phyloP scores from a whole-genome alignment of 768 basidiomycete species.

The Boletus pseudopeckii region DNA sequence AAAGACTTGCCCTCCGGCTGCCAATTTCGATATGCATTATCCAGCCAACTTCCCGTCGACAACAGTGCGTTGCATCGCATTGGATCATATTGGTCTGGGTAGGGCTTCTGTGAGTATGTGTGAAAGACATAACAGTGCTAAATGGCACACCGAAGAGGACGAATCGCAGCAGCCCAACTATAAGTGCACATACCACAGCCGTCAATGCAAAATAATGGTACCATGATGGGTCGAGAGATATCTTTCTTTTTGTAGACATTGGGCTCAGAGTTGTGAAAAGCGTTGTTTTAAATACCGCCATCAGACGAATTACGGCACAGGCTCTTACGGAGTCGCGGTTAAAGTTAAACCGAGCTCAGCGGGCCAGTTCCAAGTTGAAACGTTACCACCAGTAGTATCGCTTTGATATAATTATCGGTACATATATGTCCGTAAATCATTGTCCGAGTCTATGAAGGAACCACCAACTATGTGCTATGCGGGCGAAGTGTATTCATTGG shows the following conservation, averaged over 20 bases:
- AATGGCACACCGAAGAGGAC: conserved; percentile 41
- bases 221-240: conserved; percentile 45
- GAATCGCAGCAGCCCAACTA: conserved; percentile 43
- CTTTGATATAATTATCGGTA: not conserved
- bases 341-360: too few relatives aligned
- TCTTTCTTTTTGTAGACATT: conserved; percentile 29
- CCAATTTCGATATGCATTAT: conserved; percentile 65
- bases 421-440: not conserved
- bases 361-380: not conserved
- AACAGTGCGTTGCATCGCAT: conserved; percentile 70
- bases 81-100: conserved; percentile 67
- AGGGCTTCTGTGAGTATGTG: not conserved
- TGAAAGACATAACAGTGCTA: not conserved
- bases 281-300: not conserved
- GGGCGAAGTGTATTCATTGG: not conserved
- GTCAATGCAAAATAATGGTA: conserved; percentile 46
- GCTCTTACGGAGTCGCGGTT: not conserved
- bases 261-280: not conserved
- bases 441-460: conserved; percentile 9
- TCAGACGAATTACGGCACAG: not conserved
- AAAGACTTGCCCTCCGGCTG: conserved; percentile 67
- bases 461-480: not conserved
- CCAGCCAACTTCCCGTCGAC: conserved; percentile 76
- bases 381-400: not conserved
- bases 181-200: conserved; percentile 37